Base-by-base conservation (phyloP, 2,329 filamentous ascomycete genomes). In the Reticulascus tulasneorum region DNA sequence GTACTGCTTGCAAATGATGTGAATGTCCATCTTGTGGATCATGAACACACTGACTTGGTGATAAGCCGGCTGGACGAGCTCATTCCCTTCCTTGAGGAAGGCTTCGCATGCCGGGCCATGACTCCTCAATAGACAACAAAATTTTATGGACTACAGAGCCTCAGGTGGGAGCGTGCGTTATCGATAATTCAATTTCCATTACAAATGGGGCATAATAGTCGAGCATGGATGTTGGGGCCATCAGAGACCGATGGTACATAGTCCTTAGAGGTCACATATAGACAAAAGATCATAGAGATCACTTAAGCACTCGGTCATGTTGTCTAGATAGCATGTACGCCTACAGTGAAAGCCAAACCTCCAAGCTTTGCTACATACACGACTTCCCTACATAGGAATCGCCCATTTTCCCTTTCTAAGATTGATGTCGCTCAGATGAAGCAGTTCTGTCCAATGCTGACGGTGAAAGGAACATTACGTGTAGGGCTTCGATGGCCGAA, bases 1-100 rank as follows among this genome's bases (percentile, higher is more conserved):
- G 89, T 97, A n/a, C 56, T 97, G 55, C 67, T 98, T 28, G 73
- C 84, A 12, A 94, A 94, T 52, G 79, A 86, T n/a, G 81, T 75
- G n/a, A 95, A 95, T 55, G 60, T 59, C 37, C 72, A 83, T 46
- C 56, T 95, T 39, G 77, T 71, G 7, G 69, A 76, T 17, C 85
- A 94, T 54, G 74, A 80, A 46, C 77, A 88, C 57, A 94, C 87
- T 0, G 87, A 94, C 59, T 52, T 91, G 29, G 81, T 80, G 9
- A 82, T 95, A 33, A 58, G 63, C 44, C 71, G 75, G 23, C 58
- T 94, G 42, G 87, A 94, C 54, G 86, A 94, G 42, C 60, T 95
- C 47, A 77, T 93, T 35, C 70, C 66, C 9, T 70, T 94, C 7
- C 63, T 95, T 18, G 87, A 94, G 45, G 62, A 72, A 2, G 89